Evolutionary conservation across 805 yeast species (phyloP), one percentile per base, ranked within the genome.

Genomic region (Saturnispora gosingensis): DNA sequence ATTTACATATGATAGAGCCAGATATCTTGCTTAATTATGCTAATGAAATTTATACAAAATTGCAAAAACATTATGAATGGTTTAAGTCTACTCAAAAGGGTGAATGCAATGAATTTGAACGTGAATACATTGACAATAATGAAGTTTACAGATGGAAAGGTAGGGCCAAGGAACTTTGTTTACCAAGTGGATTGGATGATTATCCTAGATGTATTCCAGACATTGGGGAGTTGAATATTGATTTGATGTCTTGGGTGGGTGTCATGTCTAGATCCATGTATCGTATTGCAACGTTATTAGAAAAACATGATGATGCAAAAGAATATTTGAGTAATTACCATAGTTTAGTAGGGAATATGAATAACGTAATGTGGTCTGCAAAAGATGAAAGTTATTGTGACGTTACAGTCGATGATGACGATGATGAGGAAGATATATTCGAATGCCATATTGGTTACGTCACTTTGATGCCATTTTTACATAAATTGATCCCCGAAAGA

Each of bases 81-180:
- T 90, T 89, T 67, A 76, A 91, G 56, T 67, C 69, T 35, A 83
- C 96, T 1, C 99, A 93, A 65, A 69, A 67, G 42, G 98, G 97
- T 2, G 82, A 77, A 54, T 63, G 80, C 10, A 81, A 76, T 10
- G 90, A 84, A 52, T 86, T 86, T 67, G 90, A 78, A 36, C 74
- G 95, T 56, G 70, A 71, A 9, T 69, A 74, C 18, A 69, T 73
- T 20, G 74, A 83, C 4, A 49, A 55, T 3, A 62, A 65, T 7
- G 96, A 89, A 63, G 85, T 82, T 0, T 93, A 85, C 65, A 75
- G 96, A 64, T 93, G 99, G 99, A 77, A 88, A 53, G 99, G 98
- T 5, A 80, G 98, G 58, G 86, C 97, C 0, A 71, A 74, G 20
- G 77, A 82, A 3, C 97, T 88, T 61, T 86, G 96, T 64, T 72